A percentile compares a stretch with the other conserved stretches of the same genome.
Conservation (phyloP, 805 yeast genomes). For the Yamadazyma kitorensis region DNA sequence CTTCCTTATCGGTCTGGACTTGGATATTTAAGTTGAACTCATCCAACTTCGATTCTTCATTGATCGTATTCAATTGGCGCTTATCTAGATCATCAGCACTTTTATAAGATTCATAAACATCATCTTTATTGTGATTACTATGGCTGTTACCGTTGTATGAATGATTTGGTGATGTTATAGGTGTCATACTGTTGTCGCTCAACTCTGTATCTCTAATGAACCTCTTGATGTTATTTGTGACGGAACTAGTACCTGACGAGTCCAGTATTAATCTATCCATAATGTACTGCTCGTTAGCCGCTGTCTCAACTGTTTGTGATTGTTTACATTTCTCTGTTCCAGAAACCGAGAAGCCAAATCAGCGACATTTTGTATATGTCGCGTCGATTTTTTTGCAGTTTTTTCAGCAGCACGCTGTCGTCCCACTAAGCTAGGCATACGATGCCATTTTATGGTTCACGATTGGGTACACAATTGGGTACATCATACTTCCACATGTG, state of each 20-base stretch:
- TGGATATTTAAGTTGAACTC: slow-evolving; percentile 10
- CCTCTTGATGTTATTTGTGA: slow-evolving; percentile 18
- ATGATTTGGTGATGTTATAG: no score
- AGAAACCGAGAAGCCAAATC: no score
- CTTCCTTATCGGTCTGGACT: slow-evolving; percentile 1
- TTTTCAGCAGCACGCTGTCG: no score
- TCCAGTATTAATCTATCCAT: slow-evolving; percentile 7
- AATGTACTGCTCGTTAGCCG: background rate
- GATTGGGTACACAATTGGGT: no score
- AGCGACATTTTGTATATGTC: no score
- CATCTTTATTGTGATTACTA: no score
- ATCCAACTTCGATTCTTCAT: slow-evolving; percentile 8
- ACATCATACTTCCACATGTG: no score
- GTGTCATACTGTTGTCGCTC: slow-evolving; percentile 16
- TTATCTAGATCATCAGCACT: background rate
- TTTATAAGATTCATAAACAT: no score
- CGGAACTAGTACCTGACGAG: slow-evolving; percentile 18
- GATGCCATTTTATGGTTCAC: no score
- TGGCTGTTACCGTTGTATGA: no score
- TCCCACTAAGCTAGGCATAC: no score
- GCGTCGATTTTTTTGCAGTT: no score
- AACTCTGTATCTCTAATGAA: slow-evolving; percentile 29
- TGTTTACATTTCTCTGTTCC: slow-evolving; percentile 2
- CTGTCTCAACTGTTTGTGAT: background rate
- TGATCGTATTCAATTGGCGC: slow-evolving; percentile 5